Percentiles rank a stretch among this genome's conserved stretches.
Evolutionary conservation across 805 yeast genomes (phyloP).

Genomic region (Cyberlindnera nakhonratchasimensis): DNA sequence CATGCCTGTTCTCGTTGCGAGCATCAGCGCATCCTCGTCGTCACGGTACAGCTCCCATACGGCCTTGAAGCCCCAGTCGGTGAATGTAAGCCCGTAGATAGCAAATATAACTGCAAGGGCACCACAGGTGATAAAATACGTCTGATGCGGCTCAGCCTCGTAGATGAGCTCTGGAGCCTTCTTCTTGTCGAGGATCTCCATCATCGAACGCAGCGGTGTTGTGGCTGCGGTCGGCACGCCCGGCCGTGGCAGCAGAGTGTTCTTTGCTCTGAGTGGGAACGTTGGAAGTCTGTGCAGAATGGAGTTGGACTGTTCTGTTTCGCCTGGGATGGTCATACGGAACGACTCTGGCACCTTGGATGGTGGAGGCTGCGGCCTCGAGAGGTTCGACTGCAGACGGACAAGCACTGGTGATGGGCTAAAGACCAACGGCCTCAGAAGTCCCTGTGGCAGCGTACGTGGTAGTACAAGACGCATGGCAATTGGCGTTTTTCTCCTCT

Average conservation of each 20-base stretch:
- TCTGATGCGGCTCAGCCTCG: slow-evolving; percentile 79
- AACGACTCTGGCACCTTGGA: slow-evolving; percentile 15
- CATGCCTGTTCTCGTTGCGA: slow-evolving; percentile 34
- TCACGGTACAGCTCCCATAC: slow-evolving; percentile 50
- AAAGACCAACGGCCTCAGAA: background rate
- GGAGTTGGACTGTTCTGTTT: slow-evolving; percentile 35
- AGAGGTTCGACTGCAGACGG: slow-evolving; percentile 1
- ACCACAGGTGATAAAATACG: slow-evolving; percentile 67
- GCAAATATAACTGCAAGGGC: slow-evolving; percentile 66
- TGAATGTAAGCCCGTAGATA: slow-evolving; percentile 60
- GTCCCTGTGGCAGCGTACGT: background rate
- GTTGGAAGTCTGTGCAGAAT: slow-evolving; percentile 59
- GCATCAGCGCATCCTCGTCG: slow-evolving; percentile 41
- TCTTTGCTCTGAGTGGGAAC: slow-evolving; percentile 65
- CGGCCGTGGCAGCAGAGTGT: slow-evolving; percentile 69
- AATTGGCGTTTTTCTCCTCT: too few species aligned
- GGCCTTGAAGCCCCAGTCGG: slow-evolving; percentile 53
- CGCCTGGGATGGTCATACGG: slow-evolving; percentile 27
- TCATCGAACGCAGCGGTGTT: slow-evolving; percentile 52
- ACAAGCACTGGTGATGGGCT: background rate
- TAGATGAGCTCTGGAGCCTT: slow-evolving; percentile 69
- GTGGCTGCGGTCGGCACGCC: slow-evolving; percentile 65
- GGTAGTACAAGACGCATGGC: background rate
- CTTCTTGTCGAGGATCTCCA: slow-evolving; percentile 51
- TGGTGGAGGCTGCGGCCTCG: slow-evolving; percentile 5